Percentiles rank a stretch among this genome's conserved stretches.
phyloP scores from a whole-genome alignment of 768 basidiomycete species.

The Kwoniella dejecticola region DNA sequence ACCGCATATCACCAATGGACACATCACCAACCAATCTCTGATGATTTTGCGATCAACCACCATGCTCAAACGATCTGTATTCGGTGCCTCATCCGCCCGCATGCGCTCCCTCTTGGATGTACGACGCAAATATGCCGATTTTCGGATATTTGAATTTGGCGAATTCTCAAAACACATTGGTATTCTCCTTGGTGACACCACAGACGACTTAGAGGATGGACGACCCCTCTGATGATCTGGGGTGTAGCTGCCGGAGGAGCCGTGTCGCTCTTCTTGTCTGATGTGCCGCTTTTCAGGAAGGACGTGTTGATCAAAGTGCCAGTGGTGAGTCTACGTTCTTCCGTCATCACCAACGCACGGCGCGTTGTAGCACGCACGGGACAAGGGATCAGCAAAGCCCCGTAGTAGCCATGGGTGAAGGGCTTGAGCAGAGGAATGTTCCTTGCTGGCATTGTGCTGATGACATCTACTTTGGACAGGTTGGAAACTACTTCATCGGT shows the following conservation, averaged over 20 bases:
- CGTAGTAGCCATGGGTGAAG: no score
- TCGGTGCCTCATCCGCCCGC: no score
- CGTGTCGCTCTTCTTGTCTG: conserved; percentile 47
- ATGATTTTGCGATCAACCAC: no score
- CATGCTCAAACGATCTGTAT: no score
- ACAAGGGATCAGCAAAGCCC: no score
- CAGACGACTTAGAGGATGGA: conserved; percentile 38
- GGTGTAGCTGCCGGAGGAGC: conserved; percentile 42
- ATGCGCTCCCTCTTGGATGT: no score
- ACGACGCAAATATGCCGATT: no score
- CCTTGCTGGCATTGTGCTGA: not conserved
- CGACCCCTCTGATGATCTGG: conserved; percentile 38
- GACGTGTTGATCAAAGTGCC: conserved; percentile 53
- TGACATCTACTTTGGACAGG: conserved; percentile 8
- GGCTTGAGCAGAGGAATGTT: no score
- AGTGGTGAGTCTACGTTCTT: conserved; percentile 38
- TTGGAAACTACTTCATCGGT: conserved; percentile 33
- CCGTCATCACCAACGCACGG: no score
- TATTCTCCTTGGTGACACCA: not conserved
- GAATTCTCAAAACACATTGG: not conserved
- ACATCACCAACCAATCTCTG: no score
- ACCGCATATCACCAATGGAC: no score
- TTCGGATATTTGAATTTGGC: not conserved
- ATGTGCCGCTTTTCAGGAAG: conserved; percentile 50
- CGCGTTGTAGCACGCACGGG: no score